Evolutionary conservation across 768 basidiomycete genomes (phyloP), one percentile per base, ranked within the genome.

Genomic region (Leccinellum luteum): DNA sequence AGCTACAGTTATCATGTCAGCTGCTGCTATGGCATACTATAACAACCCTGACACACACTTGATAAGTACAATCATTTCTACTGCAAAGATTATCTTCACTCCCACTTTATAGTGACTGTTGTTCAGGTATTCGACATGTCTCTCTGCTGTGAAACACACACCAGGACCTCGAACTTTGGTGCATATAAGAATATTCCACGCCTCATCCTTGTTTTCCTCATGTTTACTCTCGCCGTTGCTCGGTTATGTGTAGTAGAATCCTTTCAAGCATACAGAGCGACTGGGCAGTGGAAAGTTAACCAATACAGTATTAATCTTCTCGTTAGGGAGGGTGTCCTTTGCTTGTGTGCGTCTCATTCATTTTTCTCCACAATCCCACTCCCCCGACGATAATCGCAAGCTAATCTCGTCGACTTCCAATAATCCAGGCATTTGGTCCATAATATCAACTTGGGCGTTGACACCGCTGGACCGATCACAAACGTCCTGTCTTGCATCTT

Each of bases 231-330:
- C 3, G 56, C 35, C 8, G 21, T 60, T 12, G 12, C 5, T 12
- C 57, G 49, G 12, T 31, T 59, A 2, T 63, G 48, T 8, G 13
- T 30, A 51, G 13, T 30, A 51, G 64, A 67, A 5, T 51, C 52
- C 7, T 48, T 50, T 31, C 56, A 50, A 34, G 47, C 48, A 32
- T 63, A 67, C 30, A 57, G 23, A 44, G 38, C 4, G 4, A 63
- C 54, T 14, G 48, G 35, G 13, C 27, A 17, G 19, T 65, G 59
- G 59, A 17, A 38, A 31, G 30, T 27, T 10, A 68, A 61, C 34
- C 50, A n/a, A 34, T 68, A 59, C 12, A n/a, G n/a, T n/a, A n/a
- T 67, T 41, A 27, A 49, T 6, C 57, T 63, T 19, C 48, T 67
- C 35, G 51, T 52, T 19, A 58, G 9, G n/a, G 56, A 68, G 12